phyloP scores from a whole-genome alignment of 1,284 basidiomycete genomes.

The Melampsora americana region DNA sequence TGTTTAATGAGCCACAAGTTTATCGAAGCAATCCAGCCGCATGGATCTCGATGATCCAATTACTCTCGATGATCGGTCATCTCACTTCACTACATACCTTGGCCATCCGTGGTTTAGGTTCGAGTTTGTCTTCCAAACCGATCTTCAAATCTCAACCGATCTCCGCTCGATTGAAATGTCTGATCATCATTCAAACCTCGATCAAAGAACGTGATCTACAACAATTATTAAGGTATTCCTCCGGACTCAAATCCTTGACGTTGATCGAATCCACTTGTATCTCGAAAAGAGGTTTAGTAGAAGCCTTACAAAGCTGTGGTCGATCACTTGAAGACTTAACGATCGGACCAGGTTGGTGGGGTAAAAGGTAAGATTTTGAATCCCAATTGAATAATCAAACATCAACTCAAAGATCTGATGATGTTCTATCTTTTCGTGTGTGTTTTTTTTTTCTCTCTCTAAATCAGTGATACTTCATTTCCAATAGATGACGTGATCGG shows the following conservation, averaged over 20 bases:
- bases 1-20: neutral
- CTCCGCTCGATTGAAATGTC: neutral
- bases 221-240: neutral
- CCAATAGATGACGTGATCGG: neutral
- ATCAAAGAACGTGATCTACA: constrained; percentile 1
- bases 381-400: too few relatives aligned
- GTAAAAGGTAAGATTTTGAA: neutral
- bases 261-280: constrained; percentile 10
- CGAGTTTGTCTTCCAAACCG: neutral
- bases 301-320: neutral
- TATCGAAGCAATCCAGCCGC: neutral
- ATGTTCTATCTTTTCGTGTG: neutral
- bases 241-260: neutral
- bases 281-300: neutral
- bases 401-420: too few relatives aligned
- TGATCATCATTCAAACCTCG: neutral
- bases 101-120: neutral
- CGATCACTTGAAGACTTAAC: neutral
- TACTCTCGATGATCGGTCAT: neutral
- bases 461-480: neutral
- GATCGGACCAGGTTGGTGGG: neutral
- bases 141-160: constrained; percentile 4
- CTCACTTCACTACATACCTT: neutral
- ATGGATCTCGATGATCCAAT: neutral
- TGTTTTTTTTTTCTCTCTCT: neutral